A percentile compares a stretch with the other conserved stretches of the same genome.
Conservation (phyloP, 176 grass and related monocot genomes). For the Areca catechu region DNA sequence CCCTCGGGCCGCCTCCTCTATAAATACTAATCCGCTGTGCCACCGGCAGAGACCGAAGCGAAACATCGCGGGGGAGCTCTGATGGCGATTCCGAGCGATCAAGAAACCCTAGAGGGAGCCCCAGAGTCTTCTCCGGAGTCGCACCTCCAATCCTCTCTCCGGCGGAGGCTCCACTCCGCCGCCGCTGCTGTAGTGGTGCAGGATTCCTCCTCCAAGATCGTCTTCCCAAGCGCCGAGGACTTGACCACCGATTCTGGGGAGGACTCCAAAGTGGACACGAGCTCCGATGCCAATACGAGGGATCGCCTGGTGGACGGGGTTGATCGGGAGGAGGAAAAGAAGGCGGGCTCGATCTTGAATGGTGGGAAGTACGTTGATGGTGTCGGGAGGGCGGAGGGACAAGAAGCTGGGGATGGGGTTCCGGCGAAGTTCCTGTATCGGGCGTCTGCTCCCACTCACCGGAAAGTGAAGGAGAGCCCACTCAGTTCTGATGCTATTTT, state of each 20-base stretch:
- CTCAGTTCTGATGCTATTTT: slow-evolving; percentile 92
- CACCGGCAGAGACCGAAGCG: too few relatives aligned
- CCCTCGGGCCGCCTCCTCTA: too few relatives aligned
- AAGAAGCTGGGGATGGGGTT: not conserved
- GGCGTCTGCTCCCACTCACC: slow-evolving; percentile 68
- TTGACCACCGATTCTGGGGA: not conserved
- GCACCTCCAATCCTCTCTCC: not conserved
- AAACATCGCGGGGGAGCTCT: not conserved
- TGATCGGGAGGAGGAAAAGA: slow-evolving; percentile 11
- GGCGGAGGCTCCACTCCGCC: not conserved
- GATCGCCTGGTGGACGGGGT: not conserved
- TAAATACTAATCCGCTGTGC: too few relatives aligned
- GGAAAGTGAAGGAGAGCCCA: slow-evolving; percentile 73
- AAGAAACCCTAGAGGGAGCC: not conserved
- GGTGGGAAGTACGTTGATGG: not conserved
- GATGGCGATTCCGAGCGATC: not conserved
- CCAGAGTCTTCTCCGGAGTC: not conserved
- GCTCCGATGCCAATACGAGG: slow-evolving; percentile 10
- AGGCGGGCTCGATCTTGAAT: not conserved
- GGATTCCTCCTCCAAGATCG: not conserved
- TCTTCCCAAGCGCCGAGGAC: not conserved
- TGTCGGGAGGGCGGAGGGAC: not conserved
- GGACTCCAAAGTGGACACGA: slow-evolving; percentile 6
- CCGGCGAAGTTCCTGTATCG: slow-evolving; percentile 34
- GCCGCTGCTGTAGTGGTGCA: not conserved